Conservation (phyloP, 202 grass and related monocot genomes). For the Brachypodium distachyon region DNA sequence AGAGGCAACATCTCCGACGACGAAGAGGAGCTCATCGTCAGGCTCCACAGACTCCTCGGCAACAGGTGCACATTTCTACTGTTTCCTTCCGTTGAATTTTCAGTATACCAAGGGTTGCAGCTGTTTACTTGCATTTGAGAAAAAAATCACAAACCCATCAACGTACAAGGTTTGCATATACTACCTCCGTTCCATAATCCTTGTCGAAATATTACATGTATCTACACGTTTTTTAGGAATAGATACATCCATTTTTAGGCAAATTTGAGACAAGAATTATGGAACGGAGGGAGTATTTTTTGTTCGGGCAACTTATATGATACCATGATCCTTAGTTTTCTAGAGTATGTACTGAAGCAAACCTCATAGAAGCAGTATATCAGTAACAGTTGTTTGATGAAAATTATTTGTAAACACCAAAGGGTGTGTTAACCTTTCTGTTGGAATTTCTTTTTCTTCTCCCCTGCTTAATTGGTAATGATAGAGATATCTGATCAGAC, state of each 20-base stretch:
- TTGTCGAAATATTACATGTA: too few relatives aligned
- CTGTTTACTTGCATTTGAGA: not conserved
- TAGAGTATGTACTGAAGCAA: not conserved
- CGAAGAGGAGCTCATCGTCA: slow-evolving; percentile 50
- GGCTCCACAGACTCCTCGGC: slow-evolving; percentile 38
- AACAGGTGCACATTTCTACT: slow-evolving; percentile 23
- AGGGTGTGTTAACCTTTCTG: not conserved
- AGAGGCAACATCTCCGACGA: slow-evolving; percentile 47
- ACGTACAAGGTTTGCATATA: too few relatives aligned
- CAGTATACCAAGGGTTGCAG: not conserved
- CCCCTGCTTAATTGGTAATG: not conserved
- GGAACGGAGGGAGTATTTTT: too few relatives aligned
- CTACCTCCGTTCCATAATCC: too few relatives aligned
- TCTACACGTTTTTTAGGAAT: too few relatives aligned
- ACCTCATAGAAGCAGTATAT: too few relatives aligned
- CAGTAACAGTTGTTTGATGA: not conserved
- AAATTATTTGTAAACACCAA: not conserved
- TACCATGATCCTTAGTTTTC: not conserved
- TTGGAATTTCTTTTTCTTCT: not conserved
- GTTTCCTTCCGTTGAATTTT: not conserved
- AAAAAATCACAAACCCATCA: too few relatives aligned
- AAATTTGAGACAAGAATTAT: too few relatives aligned
- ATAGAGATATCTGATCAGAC: not conserved
- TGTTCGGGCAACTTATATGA: too few relatives aligned
- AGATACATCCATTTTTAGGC: too few relatives aligned